Base-by-base conservation (phyloP, 78 protist genomes). In the Dictyostelium purpureum region DNA sequence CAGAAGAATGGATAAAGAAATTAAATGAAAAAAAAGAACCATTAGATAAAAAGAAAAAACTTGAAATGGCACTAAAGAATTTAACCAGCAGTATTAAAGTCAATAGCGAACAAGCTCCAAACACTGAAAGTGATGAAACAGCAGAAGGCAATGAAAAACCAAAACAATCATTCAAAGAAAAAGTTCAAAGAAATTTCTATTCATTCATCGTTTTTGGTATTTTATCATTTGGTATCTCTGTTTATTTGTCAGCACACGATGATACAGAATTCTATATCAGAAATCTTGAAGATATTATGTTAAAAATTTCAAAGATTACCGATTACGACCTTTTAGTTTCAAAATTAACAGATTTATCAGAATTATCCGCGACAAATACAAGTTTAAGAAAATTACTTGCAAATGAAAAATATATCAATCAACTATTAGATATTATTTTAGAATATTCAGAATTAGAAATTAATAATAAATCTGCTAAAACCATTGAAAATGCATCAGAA, bases 191-290 rank as follows among this genome's bases (percentile, higher is more conserved):
- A 61, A 73, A 73, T 59, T 43, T 37, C 9, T 51, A 49, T 37
- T 71, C 81, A 21, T 85, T 85, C 38, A 52, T 70, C 14, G 92
- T 73, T 16, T 85, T 59, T 45, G 92, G 92, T 73, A 14, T 85
- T 14, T 33, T 85, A 19, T 70, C 92, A 31, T 52, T 85, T 24
- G 92, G 92, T 47, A 18, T 71, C 28, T 65, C 92, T 33, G 79
- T 51, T 51, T 66, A 66, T 40, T 54, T 81, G 31, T 51, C 92
- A 61, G 19, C 74, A n/a, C n/a, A 33, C 16, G 92, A 85, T 61
- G 92, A 85, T 12, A 85, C 92, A 19, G 80, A 70, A 40, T 73
- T 38, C 28, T 28, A 42, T 1, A 61, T 85, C 14, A 85, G 73
- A 31, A 24, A 70, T 45, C 45, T 66, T 5, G 83, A 70, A 38